Evolutionary conservation across 495 filamentous ascomycete species (phyloP), one percentile per base, ranked within the genome.

Genomic region (Schizothecium vesticola): DNA sequence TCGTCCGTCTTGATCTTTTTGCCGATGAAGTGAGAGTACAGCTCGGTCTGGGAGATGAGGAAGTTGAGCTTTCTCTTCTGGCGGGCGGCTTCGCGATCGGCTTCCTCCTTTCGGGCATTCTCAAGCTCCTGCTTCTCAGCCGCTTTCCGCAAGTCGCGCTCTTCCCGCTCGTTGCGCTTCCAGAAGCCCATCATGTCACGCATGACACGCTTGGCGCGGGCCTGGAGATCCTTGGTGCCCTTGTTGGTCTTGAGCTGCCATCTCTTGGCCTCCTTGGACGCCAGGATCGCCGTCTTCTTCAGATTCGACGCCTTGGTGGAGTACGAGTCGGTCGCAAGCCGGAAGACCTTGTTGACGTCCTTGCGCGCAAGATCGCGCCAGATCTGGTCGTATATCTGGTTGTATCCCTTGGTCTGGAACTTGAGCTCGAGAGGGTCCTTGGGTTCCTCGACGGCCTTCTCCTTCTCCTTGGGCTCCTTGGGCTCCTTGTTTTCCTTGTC

Each of bases 121-220:
- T 99, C 95, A 22, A 98, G 87, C 80, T 98, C 96, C 78, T 97
- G 94, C 76, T 90, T 92, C 82, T 99, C 95, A 16, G 95, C 96
- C 59, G 92, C 87, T 76, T 96, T 96, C 62, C 95, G 89, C 67
- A 96, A 82, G 74, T 98, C 95, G 69, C 96, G 91, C 79, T 99
- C 95, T 74, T 98, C 96, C 55, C 93, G 88, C 80, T 99, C 95
- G 78, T 99, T 99, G 61, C 94, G 90, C 78, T 98, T 98, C 95
- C 95, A 99, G 88, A 98, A 99, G 29, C 90, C 87, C 89, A 97
- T 95, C 95, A 99, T 99, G 80, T 99, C 95, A 71, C 95, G 88
- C 95, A 99, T 99, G 64, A 92, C 93, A 60, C 95, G 88, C 83
- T 99, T 99, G 22, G 95, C 96, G 23, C 96, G 88, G 55, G 96